A percentile compares a stretch with the other conserved stretches of the same genome.
phyloP scores from a whole-genome alignment of 2,329 filamentous ascomycete species.

The Apiospora marii region DNA sequence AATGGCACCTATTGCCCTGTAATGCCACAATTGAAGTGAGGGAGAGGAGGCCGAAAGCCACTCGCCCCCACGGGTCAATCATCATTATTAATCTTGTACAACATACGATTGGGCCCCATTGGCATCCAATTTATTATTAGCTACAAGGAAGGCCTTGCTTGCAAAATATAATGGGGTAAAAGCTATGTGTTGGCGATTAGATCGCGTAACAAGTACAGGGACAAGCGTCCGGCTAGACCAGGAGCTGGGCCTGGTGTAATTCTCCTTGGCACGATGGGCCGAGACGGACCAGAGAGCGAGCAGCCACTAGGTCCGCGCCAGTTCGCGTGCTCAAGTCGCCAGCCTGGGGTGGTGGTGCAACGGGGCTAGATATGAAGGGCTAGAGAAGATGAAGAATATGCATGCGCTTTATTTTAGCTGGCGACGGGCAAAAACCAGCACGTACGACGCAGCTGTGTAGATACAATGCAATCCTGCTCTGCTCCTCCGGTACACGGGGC shows the following conservation, averaged over 20 bases:
- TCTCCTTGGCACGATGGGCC: slow-evolving; percentile 14
- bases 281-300: slow-evolving; percentile 15
- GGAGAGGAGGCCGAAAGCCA: not conserved
- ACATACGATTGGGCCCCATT: slow-evolving; percentile 16
- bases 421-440: not conserved
- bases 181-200: slow-evolving; percentile 17
- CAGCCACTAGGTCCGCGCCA: slow-evolving; percentile 23
- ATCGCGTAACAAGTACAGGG: slow-evolving; percentile 13
- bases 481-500: not conserved
- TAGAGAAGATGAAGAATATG: not conserved
- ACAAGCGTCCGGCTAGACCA: not conserved
- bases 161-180: slow-evolving; percentile 1
- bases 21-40: not conserved
- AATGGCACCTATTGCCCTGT: not conserved
- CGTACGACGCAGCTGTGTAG: not conserved
- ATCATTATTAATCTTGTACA: slow-evolving; percentile 8
- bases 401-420: slow-evolving; percentile 7
- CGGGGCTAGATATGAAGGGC: not conserved
- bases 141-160: slow-evolving; percentile 1
- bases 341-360: slow-evolving; percentile 25
- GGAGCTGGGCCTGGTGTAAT: not conserved
- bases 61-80: not conserved
- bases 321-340: slow-evolving; percentile 33
- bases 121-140: slow-evolving; percentile 15
- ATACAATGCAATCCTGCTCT: not conserved